phyloP scores from a whole-genome alignment of 306 rosid species.

The Cicer cuneatum region DNA sequence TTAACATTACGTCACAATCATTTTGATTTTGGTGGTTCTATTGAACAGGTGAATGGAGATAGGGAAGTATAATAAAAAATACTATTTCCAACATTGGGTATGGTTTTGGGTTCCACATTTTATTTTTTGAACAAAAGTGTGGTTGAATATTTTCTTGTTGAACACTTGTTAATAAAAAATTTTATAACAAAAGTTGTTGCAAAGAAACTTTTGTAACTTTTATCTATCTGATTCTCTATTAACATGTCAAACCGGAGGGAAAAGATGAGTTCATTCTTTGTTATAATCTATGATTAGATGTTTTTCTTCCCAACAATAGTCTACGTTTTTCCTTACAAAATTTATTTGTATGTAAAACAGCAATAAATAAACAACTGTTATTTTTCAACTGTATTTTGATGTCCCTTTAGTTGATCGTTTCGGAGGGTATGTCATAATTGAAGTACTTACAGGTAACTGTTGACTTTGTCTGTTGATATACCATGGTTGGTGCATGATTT shows the following conservation, averaged over 20 bases:
- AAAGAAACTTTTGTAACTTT: constrained; percentile 31
- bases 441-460: constrained; percentile 85
- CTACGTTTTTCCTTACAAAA: constrained; percentile 16
- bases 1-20: no score
- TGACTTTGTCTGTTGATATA: constrained; percentile 11
- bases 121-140: no score
- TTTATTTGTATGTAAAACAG: constrained; percentile 15
- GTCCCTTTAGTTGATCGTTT: constrained; percentile 76
- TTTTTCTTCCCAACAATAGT: constrained; percentile 31
- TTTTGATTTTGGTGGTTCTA: no score
- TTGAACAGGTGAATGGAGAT: no score
- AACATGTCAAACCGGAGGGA: constrained; percentile 12
- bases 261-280: constrained; percentile 19
- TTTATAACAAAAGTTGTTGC: constrained; percentile 7
- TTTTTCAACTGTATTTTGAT: constrained; percentile 63
- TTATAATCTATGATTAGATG: constrained; percentile 29
- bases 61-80: no score
- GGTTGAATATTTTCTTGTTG: constrained; percentile 9
- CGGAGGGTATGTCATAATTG: constrained; percentile 88
- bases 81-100: no score
- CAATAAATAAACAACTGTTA: constrained; percentile 19
- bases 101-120: no score
- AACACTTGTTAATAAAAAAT: constrained; percentile 8
- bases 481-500: constrained; percentile 34
- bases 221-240: constrained; percentile 16